Evolutionary conservation across 306 rosid species (phyloP), one percentile per base, ranked within the genome.

Genomic region (Acacia confusa): DNA sequence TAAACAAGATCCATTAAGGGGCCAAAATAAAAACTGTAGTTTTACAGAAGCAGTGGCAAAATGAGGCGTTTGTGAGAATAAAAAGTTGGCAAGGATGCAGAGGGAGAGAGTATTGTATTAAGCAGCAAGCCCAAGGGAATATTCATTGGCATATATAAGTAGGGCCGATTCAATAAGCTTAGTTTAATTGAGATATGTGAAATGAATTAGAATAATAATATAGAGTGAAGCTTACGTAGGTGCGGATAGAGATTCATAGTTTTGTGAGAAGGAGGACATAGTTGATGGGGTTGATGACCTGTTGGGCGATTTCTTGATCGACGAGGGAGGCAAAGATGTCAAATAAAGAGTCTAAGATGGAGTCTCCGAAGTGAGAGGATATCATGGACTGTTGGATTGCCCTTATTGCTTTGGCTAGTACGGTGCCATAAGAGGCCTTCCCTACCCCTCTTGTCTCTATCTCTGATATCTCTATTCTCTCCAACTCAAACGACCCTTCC

Each of bases 301-400:
- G 89, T 71, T 81, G 83, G 6, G 80, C 80, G 40, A 88, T 47
- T 84, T 95, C 98, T 63, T 87, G 88, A 73, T 88, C 92, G 27
- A 92, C 77, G 81, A 93, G 19, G 41, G 77, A 89, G 71, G 85
- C 89, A 75, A 86, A 95, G 15, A 58, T 86, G 14, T 88, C 87
- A 80, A 95, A 95, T 82, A 95, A 78, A 72, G 16, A 22, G 81
- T 95, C 97, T 82, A 92, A 80, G 79, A 95, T 86, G 45, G 64
- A 58, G 45, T 88, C 93, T 68, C 98, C 99, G 79, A 95, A 95
- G 73, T 95, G 99, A 61, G 79, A 78, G 52, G 81, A 66, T 47
- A 95, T 89, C 92, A 93, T 90, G 19, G 98, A 89, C 80, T 93
- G 94, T 87, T 95, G 99, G 52, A 95, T 88, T 74, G 96, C 97